Evolutionary conservation across 2,329 filamentous ascomycete species (phyloP), one percentile per base, ranked within the genome.

Genomic region (Alternaria longipes): DNA sequence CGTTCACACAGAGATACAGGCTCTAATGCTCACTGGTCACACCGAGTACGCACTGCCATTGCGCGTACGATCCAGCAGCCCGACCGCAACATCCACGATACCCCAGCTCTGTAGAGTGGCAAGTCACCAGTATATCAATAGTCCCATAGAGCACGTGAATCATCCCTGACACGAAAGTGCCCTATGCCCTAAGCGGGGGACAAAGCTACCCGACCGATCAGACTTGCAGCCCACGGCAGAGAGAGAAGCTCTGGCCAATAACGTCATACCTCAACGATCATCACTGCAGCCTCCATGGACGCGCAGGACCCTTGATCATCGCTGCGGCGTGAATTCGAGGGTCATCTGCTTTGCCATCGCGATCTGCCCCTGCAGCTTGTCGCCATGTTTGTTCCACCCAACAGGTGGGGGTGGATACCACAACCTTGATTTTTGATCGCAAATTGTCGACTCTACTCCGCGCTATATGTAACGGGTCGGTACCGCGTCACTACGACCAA

Each of bases 171-270:
- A 12, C 46, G 14, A 42, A 24, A 8, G 32, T 50, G 32, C 32
- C 32, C 14, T 50, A 36, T 20, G 11, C 20, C 46, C 20, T 36
- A 14, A 50, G 30, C 32, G 32, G 46, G 46, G 32, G 46, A n/a
- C 8, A 20, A 36, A 36, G 51, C 51, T 34, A 44, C 51, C 18
- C 51, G 34, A 54, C 51, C 40, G 38, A 45, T 44, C 30, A 50
- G 30, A 50, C 46, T 24, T 50, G 32, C 46, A 32, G 18, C 46
- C 20, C 46, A 24, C 32, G 30, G 46, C 46, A 50, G 16, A 50
- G 42, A 28, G 20, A 59, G 46, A 56, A 60, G 58, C 58, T 52
- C 45, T 52, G 54, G 46, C 58, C 58, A 60, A 56, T 51, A 49
- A 14, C 54, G 54, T 57, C 58, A 60, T 56, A 52, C 38, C 20